These are phyloP conservation scores for Picea mariana DNA, from an alignment of 83 land plant genomes.

Conservation along the genomic window DNA sequence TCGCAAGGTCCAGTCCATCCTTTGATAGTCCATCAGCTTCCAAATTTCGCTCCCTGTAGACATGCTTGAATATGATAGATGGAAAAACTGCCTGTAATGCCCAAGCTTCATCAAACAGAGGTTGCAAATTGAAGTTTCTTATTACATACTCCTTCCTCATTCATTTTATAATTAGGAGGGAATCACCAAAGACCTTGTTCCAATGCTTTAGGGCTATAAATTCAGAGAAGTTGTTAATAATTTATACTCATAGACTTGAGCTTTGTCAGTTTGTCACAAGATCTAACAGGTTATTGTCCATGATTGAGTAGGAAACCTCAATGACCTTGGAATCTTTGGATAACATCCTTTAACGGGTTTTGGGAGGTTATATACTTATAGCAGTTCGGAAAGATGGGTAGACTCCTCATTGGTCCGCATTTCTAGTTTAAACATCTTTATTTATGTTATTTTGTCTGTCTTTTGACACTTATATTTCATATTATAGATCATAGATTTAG, in stretches of 20 bases:
- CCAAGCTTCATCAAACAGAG: too few species aligned
- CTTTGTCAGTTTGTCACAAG: background rate
- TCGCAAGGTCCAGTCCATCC: too few species aligned
- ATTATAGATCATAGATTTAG: background rate
- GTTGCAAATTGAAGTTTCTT: too few species aligned
- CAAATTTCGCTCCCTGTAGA: too few species aligned
- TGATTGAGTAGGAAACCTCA: background rate
- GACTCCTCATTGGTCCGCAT: background rate
- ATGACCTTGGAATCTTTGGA: background rate
- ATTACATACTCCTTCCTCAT: too few species aligned
- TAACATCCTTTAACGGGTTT: background rate
- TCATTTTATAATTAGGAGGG: too few species aligned
- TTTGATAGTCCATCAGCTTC: too few species aligned
- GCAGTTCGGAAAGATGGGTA: background rate
- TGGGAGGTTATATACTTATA: background rate
- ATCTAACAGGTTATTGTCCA: background rate
- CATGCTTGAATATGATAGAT: too few species aligned
- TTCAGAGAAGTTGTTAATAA: background rate
- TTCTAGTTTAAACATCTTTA: too few species aligned
- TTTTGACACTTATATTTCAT: too few species aligned
- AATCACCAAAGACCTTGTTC: background rate
- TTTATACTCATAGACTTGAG: background rate
- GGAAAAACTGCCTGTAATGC: too few species aligned
- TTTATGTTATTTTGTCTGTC: too few species aligned
- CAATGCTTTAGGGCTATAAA: background rate